phyloP scores from a whole-genome alignment of 352 stramenopile genomes.

The Phytophthora meadii region DNA sequence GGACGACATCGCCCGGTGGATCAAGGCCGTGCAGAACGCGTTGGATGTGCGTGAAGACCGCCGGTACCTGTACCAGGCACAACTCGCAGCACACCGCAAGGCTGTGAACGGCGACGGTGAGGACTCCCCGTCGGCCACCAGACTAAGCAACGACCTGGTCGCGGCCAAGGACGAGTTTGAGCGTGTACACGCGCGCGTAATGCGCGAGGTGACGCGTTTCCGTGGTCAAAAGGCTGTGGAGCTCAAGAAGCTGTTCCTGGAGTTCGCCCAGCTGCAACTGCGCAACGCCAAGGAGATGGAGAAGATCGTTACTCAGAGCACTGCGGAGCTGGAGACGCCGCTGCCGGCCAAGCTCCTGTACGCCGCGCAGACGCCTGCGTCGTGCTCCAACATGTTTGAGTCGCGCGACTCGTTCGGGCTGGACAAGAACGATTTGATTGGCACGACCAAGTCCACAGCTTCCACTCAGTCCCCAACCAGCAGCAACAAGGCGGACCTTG shows the following conservation, averaged over 20 bases:
- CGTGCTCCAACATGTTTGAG: conserved; percentile 42
- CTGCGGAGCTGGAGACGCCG: conserved; percentile 47
- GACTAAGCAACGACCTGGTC: conserved; percentile 58
- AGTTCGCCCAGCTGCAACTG: conserved; percentile 70
- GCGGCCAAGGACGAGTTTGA: conserved; percentile 81
- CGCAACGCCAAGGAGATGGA: conserved; percentile 61
- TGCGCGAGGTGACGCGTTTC: conserved; percentile 77
- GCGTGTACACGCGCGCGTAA: conserved; percentile 76
- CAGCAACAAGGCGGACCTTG: conserved; percentile 29
- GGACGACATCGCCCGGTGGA: conserved; percentile 80
- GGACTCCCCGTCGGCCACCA: conserved; percentile 36
- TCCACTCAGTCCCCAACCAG: conserved; percentile 36
- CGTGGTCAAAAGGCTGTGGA: conserved; percentile 76
- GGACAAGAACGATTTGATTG: conserved; percentile 45
- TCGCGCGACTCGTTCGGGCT: conserved; percentile 50
- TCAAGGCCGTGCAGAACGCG: conserved; percentile 73
- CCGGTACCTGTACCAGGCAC: conserved; percentile 79
- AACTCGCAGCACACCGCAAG: conserved; percentile 59
- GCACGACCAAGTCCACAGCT: conserved; percentile 32
- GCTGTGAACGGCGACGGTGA: conserved; percentile 33
- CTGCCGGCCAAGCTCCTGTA: conserved; percentile 51
- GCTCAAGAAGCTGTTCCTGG: conserved; percentile 74
- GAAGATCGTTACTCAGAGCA: conserved; percentile 55
- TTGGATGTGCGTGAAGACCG: conserved; percentile 83
- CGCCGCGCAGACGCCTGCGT: conserved; percentile 41